Evolutionary conservation across 148 eudicot species (phyloP), one percentile per base, ranked within the genome.

Genomic region (Talinum fruticosum): DNA sequence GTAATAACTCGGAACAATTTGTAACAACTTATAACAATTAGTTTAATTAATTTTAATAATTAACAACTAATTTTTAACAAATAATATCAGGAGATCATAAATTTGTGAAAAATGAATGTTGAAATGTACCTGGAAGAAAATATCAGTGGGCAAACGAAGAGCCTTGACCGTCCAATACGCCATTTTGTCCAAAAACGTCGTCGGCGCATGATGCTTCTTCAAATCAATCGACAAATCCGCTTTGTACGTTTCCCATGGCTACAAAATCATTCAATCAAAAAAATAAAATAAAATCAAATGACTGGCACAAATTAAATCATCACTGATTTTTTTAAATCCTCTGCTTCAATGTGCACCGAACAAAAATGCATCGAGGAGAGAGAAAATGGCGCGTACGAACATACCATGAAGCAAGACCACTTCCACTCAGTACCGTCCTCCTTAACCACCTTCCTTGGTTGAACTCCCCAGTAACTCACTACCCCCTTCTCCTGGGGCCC

Each of bases 341-440:
- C 41, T 37, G 41, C 7, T 37, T 2, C 41, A 37, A 3, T 37
- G 53, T 2, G 53, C 53, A 47, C 53, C 14, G 53, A 47, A 47
- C 53, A 3, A 15, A 2, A 47, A 47, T 47, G 53, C 53, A 47
- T 13, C 53, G 14, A 13, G 61, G 24, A 54, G 61, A 54, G 61
- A 54, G 61, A 54, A 54, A 19, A 19, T 19, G 12, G 21, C 61
- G 29, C 3, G 6, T 18, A 30, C 3, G 6, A 12, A 30, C 87
- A n/a, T 81, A 91, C 96, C 96, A 83, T 87, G 72, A 91, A 93
- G 79, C 93, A 90, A 74, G 74, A 85, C 98, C 95, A 94, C 44
- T 54, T 86, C 98, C 98, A 94, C 51, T 85, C 85, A 2, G 88
- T 87, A 16, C 98, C 98, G 76, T 94, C 98, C 49, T 88, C 92